Evolutionary conservation across 2,329 filamentous ascomycete species (phyloP).

Genomic region (Paecilomyces niveus): DNA sequence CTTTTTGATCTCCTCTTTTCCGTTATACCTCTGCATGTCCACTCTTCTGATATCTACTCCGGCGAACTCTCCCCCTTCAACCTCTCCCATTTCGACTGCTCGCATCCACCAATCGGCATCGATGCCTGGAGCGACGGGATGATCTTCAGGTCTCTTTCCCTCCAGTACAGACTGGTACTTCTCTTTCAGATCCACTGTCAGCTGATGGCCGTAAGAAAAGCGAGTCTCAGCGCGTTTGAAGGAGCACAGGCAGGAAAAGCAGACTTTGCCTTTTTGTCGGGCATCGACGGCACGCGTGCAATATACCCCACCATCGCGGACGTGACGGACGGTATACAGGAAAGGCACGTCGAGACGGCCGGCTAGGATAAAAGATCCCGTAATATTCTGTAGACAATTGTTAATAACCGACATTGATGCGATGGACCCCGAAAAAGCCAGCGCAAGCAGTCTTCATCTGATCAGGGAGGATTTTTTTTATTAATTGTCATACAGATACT

Average conservation of each 20-base stretch:
- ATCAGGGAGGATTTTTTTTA: background rate
- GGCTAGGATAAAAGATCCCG: slow-evolving; percentile 45
- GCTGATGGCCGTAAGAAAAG: slow-evolving; percentile 23
- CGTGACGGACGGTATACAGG: slow-evolving; percentile 43
- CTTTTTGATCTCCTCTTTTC: slow-evolving; percentile 15
- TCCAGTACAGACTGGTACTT: slow-evolving; percentile 23
- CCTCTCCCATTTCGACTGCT: slow-evolving; percentile 16
- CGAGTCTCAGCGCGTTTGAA: slow-evolving; percentile 42
- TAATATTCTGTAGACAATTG: slow-evolving; percentile 36
- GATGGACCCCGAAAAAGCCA: background rate
- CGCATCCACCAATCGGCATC: slow-evolving; percentile 32
- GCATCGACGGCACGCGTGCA: slow-evolving; percentile 47
- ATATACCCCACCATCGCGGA: slow-evolving; percentile 47
- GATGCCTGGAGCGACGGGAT: slow-evolving; percentile 24
- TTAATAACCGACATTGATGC: background rate
- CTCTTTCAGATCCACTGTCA: slow-evolving; percentile 16
- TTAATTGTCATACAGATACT: slow-evolving; percentile 7
- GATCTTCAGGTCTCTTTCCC: slow-evolving; percentile 25
- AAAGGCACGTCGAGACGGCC: slow-evolving; percentile 44
- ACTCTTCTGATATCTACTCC: slow-evolving; percentile 45
- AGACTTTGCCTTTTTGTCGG: slow-evolving; percentile 41
- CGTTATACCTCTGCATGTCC: slow-evolving; percentile 46
- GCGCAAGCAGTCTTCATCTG: background rate
- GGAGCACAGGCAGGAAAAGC: slow-evolving; percentile 47
- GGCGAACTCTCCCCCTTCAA: slow-evolving; percentile 26